These are phyloP conservation scores for Epichloe elymi DNA, from an alignment of 2,329 filamentous ascomycete genomes.

Conservation along the genomic window DNA sequence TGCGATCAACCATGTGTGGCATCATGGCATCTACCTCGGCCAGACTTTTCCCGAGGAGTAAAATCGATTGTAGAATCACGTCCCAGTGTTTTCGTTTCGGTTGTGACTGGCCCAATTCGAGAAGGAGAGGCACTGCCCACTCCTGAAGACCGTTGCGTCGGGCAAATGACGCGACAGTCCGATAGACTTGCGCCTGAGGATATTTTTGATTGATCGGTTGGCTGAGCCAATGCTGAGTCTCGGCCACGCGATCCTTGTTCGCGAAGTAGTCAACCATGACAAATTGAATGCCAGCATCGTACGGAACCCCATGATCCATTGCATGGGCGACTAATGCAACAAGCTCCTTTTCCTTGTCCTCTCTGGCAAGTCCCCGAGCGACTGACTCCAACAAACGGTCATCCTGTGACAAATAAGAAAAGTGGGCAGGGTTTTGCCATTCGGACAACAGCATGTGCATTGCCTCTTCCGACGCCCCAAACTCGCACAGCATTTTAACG, in stretches of 20 bases:
- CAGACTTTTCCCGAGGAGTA: constrained; percentile 53
- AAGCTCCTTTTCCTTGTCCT: constrained; percentile 46
- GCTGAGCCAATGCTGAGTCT: constrained; percentile 55
- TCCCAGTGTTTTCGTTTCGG: constrained; percentile 52
- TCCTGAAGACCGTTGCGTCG: constrained; percentile 43
- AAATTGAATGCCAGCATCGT: constrained; percentile 32
- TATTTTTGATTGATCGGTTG: constrained; percentile 29
- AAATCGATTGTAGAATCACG: constrained; percentile 59
- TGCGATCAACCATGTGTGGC: constrained; percentile 57
- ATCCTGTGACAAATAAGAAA: constrained; percentile 9
- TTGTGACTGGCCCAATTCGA: constrained; percentile 31
- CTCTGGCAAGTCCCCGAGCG: constrained; percentile 44
- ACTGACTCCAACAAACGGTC: constrained; percentile 16
- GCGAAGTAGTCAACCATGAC: constrained; percentile 52
- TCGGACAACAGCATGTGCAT: constrained; percentile 25
- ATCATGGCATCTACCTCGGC: constrained; percentile 37
- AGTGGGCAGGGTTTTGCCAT: constrained; percentile 15
- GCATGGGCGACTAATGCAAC: constrained; percentile 40
- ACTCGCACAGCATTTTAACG: constrained; percentile 33
- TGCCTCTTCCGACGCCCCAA: constrained; percentile 43
- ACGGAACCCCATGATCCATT: constrained; percentile 31
- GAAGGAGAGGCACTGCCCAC: constrained; percentile 50
- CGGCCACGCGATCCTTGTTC: constrained; percentile 38
- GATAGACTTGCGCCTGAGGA: constrained; percentile 14
- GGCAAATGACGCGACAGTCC: constrained; percentile 33